Evolutionary conservation across 2,329 filamentous ascomycete genomes (phyloP).

Genomic region (Niveomyces coronatus): DNA sequence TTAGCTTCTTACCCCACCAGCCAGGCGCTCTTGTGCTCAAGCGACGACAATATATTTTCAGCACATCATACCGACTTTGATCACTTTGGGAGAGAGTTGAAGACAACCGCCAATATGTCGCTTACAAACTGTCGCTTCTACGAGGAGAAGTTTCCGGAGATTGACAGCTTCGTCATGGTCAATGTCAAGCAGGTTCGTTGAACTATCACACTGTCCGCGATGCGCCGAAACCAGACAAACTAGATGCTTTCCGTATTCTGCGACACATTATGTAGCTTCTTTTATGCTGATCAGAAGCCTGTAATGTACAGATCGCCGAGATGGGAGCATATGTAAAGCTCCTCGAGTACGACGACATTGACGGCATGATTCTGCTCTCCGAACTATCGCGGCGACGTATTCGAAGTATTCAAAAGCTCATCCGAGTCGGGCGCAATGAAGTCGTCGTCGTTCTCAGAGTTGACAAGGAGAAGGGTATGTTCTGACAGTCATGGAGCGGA

Average conservation of each 20-base stretch:
- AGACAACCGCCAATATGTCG: conserved; percentile 64
- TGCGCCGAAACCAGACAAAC: neutral
- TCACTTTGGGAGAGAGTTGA: conserved; percentile 10
- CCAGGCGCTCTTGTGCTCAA: conserved; percentile 6
- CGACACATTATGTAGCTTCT: no score
- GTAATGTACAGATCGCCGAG: conserved; percentile 77
- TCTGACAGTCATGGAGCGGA: conserved; percentile 5
- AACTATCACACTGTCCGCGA: neutral
- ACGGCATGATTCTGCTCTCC: conserved; percentile 98
- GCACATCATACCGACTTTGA: conserved; percentile 8
- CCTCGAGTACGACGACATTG: conserved; percentile 99
- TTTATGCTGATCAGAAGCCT: no score
- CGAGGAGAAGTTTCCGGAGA: conserved; percentile 88
- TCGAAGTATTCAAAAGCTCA: conserved; percentile 96
- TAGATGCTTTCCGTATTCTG: no score
- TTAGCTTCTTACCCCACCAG: conserved; percentile 6
- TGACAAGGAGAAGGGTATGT: conserved; percentile 91
- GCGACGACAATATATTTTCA: conserved; percentile 9
- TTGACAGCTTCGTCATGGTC: conserved; percentile 99
- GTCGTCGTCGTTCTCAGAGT: conserved; percentile 97
- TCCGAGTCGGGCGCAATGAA: conserved; percentile 94
- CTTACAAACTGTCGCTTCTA: conserved; percentile 96
- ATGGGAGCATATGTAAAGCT: conserved; percentile 99
- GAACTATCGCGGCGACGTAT: conserved; percentile 98
- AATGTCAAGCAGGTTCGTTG: conserved; percentile 86